These are phyloP conservation scores for Berberis thunbergii DNA, from an alignment of 164 flowering plant species.

Conservation along the genomic window DNA sequence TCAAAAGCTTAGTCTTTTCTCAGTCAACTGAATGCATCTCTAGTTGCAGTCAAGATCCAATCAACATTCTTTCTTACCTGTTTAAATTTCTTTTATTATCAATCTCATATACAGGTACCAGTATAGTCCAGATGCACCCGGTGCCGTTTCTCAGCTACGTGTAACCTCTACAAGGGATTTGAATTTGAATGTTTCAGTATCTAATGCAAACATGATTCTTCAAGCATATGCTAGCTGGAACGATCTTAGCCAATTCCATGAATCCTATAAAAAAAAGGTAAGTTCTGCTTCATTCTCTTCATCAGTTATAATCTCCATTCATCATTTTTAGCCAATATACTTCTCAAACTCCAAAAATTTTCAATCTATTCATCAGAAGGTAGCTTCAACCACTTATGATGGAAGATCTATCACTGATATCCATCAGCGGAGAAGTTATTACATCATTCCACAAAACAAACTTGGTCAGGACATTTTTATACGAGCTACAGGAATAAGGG, in stretches of 20 bases:
- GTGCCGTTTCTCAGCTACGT: conserved; percentile 74
- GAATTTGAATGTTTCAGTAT: conserved; percentile 81
- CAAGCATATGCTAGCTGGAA: conserved; percentile 99
- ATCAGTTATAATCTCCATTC: not conserved
- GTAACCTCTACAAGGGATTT: conserved; percentile 67
- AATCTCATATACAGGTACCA: conserved; percentile 51
- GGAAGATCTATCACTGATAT: conserved; percentile 44
- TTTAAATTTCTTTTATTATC: not conserved
- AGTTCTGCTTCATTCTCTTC: conserved; percentile 4
- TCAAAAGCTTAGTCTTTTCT: too few species aligned
- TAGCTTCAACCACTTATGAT: conserved; percentile 26
- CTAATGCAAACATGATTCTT: conserved; percentile 80
- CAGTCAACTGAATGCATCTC: too few species aligned
- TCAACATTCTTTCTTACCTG: not conserved
- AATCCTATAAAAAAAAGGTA: conserved; percentile 34
- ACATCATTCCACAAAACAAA: conserved; percentile 75
- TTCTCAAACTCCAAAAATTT: not conserved
- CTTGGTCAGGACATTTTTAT: conserved; percentile 89
- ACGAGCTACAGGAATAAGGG: conserved; percentile 50
- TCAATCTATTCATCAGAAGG: conserved; percentile 33
- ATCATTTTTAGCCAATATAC: not conserved
- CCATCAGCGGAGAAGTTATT: conserved; percentile 54
- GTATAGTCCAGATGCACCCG: conserved; percentile 54
- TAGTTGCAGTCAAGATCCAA: too few species aligned
- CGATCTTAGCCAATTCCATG: conserved; percentile 52